phyloP scores from a whole-genome alignment of 176 grass and related monocot genomes.

The Alloteropsis semialata region DNA sequence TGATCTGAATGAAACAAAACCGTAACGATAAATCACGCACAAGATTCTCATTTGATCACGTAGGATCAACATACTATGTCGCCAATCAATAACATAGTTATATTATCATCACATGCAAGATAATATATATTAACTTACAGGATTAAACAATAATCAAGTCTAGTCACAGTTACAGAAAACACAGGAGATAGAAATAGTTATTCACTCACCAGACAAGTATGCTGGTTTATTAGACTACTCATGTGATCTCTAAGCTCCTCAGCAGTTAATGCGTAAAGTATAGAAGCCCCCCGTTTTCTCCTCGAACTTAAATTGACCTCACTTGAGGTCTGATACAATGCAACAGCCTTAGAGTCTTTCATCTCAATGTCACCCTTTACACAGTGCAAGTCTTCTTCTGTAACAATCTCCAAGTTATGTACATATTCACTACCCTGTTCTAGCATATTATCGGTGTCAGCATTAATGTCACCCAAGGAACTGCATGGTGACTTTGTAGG shows the following conservation, averaged over 20 bases:
- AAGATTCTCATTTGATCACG: neutral
- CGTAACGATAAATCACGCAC: neutral
- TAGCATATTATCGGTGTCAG: neutral
- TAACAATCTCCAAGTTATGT: constrained; percentile 18
- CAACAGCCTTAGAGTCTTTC: constrained; percentile 12
- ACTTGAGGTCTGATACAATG: constrained; percentile 25
- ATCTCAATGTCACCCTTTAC: constrained; percentile 26
- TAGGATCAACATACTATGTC: neutral
- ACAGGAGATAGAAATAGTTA: neutral
- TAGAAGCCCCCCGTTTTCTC: constrained; percentile 53
- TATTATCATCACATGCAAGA: neutral
- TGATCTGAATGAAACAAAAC: neutral
- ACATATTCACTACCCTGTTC: neutral
- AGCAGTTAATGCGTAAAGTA: constrained; percentile 76
- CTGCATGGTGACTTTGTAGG: constrained; percentile 25
- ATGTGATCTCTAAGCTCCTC: constrained; percentile 71
- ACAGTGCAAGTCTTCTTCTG: constrained; percentile 14
- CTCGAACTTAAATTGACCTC: constrained; percentile 6
- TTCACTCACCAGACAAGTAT: constrained; percentile 45
- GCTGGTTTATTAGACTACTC: constrained; percentile 64
- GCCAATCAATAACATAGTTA: neutral
- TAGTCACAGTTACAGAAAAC: constrained; percentile 3
- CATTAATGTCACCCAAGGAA: constrained; percentile 24
- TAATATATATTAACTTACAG: constrained; percentile 10
- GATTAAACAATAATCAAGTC: constrained; percentile 15